Evolutionary conservation across 2,329 filamentous ascomycete species (phyloP).

Genomic region (Clonostachys solani): DNA sequence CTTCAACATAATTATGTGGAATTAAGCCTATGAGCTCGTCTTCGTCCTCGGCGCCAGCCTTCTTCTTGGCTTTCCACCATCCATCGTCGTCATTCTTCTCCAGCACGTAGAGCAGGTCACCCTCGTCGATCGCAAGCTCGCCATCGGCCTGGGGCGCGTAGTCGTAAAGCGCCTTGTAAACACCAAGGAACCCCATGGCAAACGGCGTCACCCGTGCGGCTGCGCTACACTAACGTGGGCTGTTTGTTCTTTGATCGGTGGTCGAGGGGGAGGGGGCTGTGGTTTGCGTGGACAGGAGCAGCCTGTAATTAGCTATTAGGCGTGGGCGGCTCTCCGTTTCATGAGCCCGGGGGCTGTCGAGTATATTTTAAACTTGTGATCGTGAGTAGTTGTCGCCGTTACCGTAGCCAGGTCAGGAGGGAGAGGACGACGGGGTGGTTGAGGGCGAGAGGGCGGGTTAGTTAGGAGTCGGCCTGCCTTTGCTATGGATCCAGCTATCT

Average conservation of each 20-base stretch:
- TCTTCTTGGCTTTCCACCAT: constrained; percentile 98
- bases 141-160: constrained; percentile 83
- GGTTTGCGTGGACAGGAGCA: background rate
- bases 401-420: background rate
- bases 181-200: constrained; percentile 83
- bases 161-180: constrained; percentile 89
- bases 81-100: constrained; percentile 75
- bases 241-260: background rate
- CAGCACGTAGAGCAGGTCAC: constrained; percentile 83
- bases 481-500: no score
- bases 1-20: constrained; percentile 91
- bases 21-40: constrained; percentile 89
- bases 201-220: background rate
- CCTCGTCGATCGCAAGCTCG: constrained; percentile 80
- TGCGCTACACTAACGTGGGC: background rate
- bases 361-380: no score
- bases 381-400: no score
- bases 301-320: background rate
- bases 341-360: no score
- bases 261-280: background rate
- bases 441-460: background rate
- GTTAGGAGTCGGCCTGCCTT: background rate
- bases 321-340: no score
- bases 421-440: background rate
- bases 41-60: constrained; percentile 75